Percentiles rank a stretch among this genome's conserved stretches.
These are phyloP conservation scores for Boletus patriciae DNA, from an alignment of 768 basidiomycete species.

Conservation along the genomic window DNA sequence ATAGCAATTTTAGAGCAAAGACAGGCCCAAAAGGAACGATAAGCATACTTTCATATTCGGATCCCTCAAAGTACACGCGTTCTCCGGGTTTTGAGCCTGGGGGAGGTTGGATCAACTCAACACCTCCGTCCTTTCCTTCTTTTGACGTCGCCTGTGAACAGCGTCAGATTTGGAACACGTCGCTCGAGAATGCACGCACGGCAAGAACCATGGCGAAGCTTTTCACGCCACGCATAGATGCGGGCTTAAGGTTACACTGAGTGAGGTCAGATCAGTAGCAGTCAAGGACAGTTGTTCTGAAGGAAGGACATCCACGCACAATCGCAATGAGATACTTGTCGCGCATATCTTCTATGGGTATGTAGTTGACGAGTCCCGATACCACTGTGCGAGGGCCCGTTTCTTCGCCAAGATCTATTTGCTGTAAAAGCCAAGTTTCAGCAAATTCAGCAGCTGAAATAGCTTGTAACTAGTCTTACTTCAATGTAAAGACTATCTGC, in stretches of 20 bases:
- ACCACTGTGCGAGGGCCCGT: slow-evolving; percentile 94
- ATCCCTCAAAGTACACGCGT: slow-evolving; percentile 91
- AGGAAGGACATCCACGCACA: slow-evolving; percentile 42
- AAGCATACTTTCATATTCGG: slow-evolving; percentile 73
- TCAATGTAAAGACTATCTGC: slow-evolving; percentile 98
- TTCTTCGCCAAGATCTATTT: slow-evolving; percentile 96
- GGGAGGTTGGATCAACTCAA: slow-evolving; percentile 91
- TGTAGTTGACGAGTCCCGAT: slow-evolving; percentile 94
- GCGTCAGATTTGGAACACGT: not conserved
- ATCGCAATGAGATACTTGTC: slow-evolving; percentile 82
- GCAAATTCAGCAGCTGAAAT: not conserved
- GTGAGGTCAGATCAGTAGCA: not conserved
- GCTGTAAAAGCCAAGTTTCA: slow-evolving; percentile 42
- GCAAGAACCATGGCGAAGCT: slow-evolving; percentile 98
- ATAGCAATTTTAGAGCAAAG: slow-evolving; percentile 2
- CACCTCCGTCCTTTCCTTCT: slow-evolving; percentile 84
- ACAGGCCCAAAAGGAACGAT: not conserved
- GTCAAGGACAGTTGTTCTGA: not conserved
- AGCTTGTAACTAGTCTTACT: slow-evolving; percentile 39
- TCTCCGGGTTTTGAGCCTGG: slow-evolving; percentile 86
- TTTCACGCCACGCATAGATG: slow-evolving; percentile 95
- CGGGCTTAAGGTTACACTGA: slow-evolving; percentile 93
- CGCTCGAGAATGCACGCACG: slow-evolving; percentile 43
- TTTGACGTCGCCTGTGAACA: slow-evolving; percentile 76
- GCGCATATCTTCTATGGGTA: slow-evolving; percentile 92